Base-by-base conservation (phyloP, 2,329 filamentous ascomycete genomes). In the Trichoderma koningii region DNA sequence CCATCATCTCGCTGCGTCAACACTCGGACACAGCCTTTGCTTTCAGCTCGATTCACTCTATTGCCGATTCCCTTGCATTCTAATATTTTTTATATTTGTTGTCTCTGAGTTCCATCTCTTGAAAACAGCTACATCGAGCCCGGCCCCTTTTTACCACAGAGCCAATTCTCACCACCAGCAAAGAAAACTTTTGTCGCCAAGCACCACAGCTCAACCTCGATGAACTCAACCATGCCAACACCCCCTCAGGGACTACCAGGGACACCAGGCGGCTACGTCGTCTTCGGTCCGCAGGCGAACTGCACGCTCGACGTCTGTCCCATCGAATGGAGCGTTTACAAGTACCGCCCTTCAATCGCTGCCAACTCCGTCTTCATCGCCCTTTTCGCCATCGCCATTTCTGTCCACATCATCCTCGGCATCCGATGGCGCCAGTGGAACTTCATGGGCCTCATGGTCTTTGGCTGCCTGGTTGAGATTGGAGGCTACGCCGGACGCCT, bases 401-500 rank as follows among this genome's bases (percentile, higher is more conserved):
- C 71, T 38, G 38, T 77, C 9, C 80, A 83, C 63, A 47, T 72
- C 17, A 67, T 69, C n/a, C 72, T 79, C 17, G 81, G 81, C 48
- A 21, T 79, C 23, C 69, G 74, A 15, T 79, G 75, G 74, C 76
- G 72, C 41, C 74, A 73, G 15, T 79, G 78, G 76, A 77, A 74
- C 56, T 84, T 81, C 69, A 78, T 79, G 74, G 51, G 67, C 6
- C 79, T 77, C 64, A 84, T 89, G 78, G 69, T 84, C 3, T 69
- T 79, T 6, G 87, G 87, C 30, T 85, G 82, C 69, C 66, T 82
- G 10, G 76, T 81, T 55, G 87, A 88, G 71, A 81, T 88, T 19
- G 70, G 87, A 34, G 87, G 88, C 30, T 90, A 90, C 66, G 75
- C 76, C 1, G 88, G 85, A 1, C 80, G 87, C 3, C 75, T 89